Conservation (phyloP, 2,329 filamentous ascomycete genomes). For the Thielaviopsis punctulata region DNA sequence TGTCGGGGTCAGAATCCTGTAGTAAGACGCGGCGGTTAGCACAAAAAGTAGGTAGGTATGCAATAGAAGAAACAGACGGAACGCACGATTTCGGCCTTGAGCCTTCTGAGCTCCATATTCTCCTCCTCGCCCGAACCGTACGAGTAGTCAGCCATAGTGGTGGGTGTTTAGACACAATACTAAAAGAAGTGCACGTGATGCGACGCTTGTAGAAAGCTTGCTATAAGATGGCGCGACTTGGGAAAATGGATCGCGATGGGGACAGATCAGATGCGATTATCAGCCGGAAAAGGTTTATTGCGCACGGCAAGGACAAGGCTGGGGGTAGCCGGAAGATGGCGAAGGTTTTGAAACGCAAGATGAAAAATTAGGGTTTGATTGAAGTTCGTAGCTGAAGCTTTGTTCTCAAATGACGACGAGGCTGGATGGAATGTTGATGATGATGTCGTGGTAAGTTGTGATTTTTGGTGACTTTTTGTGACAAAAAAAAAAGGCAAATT, state of each 20-base stretch:
- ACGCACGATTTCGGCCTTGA: constrained; percentile 62
- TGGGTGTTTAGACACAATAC: not conserved
- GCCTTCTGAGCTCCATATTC: constrained; percentile 63
- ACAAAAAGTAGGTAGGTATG: not conserved
- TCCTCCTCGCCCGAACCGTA: constrained; percentile 43
- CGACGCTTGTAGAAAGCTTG: not conserved
- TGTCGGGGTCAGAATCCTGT: constrained; percentile 58
- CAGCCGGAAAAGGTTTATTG: not conserved
- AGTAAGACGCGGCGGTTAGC: not conserved
- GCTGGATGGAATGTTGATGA: not conserved
- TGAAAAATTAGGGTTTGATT: not conserved
- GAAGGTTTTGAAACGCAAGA: not conserved
- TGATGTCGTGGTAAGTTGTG: not conserved
- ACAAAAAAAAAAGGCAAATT: not conserved
- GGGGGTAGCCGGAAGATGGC: not conserved
- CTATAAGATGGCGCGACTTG: not conserved
- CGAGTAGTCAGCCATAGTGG: constrained; percentile 9
- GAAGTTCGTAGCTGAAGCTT: not conserved
- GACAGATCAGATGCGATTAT: not conserved
- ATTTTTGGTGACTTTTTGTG: not conserved
- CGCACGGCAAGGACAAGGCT: not conserved
- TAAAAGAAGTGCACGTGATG: not conserved
- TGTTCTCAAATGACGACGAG: not conserved
- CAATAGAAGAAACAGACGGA: not conserved
- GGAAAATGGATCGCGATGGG: not conserved